Evolutionary conservation across 2,329 filamentous ascomycete genomes (phyloP).

Genomic region (Colletotrichum camelliae): DNA sequence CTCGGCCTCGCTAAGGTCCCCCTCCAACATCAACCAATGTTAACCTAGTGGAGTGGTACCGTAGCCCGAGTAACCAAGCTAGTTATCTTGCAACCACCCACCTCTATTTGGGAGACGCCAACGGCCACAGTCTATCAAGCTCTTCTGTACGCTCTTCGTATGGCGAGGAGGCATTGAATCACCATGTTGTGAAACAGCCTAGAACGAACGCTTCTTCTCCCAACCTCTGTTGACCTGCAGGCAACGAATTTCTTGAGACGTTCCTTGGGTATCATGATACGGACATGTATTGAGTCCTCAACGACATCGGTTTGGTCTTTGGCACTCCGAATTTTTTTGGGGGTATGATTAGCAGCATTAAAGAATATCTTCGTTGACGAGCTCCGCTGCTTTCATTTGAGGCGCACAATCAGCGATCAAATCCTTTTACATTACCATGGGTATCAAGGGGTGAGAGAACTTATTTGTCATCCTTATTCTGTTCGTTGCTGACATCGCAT

Average conservation of each 20-base stretch:
- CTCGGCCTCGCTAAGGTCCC: background rate
- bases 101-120: background rate
- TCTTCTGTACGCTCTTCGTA: background rate
- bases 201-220: background rate
- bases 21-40: background rate
- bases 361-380: background rate
- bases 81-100: background rate
- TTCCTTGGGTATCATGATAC: background rate
- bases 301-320: background rate
- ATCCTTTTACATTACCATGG: constrained; percentile 47
- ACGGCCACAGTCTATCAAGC: background rate
- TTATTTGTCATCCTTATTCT: background rate
- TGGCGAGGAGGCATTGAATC: background rate
- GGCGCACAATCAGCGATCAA: background rate
- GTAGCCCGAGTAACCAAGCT: background rate
- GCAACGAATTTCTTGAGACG: background rate
- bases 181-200: background rate
- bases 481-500: background rate
- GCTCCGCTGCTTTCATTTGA: background rate
- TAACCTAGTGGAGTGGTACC: background rate
- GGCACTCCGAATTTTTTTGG: background rate
- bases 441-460: constrained; percentile 66
- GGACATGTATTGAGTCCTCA: background rate
- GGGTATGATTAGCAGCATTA: background rate
- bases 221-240: background rate